Base-by-base conservation (phyloP, 2,329 filamentous ascomycete species). In the Calonectria leucothoes region DNA sequence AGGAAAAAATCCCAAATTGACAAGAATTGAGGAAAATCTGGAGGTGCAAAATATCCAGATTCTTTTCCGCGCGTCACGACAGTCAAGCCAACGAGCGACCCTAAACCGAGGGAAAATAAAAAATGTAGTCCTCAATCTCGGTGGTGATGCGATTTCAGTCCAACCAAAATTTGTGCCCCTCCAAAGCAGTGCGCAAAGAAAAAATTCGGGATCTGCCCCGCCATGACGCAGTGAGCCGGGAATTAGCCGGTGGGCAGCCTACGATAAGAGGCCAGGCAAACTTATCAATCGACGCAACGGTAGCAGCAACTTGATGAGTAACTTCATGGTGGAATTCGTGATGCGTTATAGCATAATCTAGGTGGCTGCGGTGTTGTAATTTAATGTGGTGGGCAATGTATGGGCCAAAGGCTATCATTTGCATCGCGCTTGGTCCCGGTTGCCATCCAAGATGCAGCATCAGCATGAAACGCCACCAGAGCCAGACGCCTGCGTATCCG, bases 181-280 rank as follows among this genome's bases (percentile, higher is more conserved):
- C 70, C 70, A 71, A 61, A 67, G 29, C 48, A 37, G 67, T 67
- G 63, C 63, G 63, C 63, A 67, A 66, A 70, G 39, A 66, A 66
- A 65, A 66, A 72, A 61, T 69, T 72, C 17, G 42, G 42, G 42
- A 61, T n/a, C 25, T 52, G 52, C 66, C 70, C 69, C 66, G 66
- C 70, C 70, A 72, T 72, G 70, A 69, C 70, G 66, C 70, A 69
- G 70, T 66, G 66, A 51, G 66, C 57, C 70, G 70, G 57, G 33
- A 48, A 72, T 72, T 68, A 72, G 37, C 70, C 70, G 65, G n/a
- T 31, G 29, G n/a, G 31, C 66, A n/a, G 25, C 25, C 29, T 25
- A 11, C 33, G 49, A 39, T 42, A 42, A 55, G 27, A 67, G 12
- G 23, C 25, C 15, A 12, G 27, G 12, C 39, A 14, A 27, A 25